These are phyloP conservation scores for Oryza rufipogon DNA, from an alignment of 176 grass and related monocot genomes.

Conservation along the genomic window DNA sequence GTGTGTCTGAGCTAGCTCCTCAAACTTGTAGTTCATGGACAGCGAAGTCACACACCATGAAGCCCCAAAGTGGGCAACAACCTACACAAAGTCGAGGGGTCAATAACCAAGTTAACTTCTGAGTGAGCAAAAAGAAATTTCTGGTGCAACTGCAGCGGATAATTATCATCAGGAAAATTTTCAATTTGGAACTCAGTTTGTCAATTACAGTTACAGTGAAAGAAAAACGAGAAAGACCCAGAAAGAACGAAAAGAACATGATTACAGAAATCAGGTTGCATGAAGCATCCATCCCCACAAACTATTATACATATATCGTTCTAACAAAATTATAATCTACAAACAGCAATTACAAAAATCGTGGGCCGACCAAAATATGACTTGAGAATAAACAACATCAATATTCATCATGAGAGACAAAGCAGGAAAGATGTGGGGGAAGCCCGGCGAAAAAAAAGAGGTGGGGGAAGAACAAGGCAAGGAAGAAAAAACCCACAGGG, in stretches of 20 bases:
- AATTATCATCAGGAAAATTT: neutral
- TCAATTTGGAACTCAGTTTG: neutral
- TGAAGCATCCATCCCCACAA: neutral
- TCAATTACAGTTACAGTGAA: neutral
- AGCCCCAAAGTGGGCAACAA: constrained; percentile 83
- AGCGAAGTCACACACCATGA: constrained; percentile 95
- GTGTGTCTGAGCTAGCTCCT: constrained; percentile 79
- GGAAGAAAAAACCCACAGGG: constrained; percentile 54
- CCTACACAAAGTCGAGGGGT: constrained; percentile 34
- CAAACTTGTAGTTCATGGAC: constrained; percentile 92
- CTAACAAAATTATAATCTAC: neutral
- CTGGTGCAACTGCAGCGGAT: neutral
- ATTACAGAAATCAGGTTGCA: neutral
- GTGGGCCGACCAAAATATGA: neutral
- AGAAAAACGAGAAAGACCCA: neutral
- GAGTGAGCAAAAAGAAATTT: neutral
- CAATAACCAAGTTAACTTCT: constrained; percentile 1
- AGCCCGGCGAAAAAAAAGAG: too few relatives aligned
- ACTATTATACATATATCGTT: neutral
- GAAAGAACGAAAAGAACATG: neutral
- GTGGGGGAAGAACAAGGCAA: neutral
- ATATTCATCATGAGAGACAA: neutral
- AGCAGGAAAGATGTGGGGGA: neutral
- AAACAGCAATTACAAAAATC: neutral
- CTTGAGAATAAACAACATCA: neutral